These are phyloP conservation scores for Coprinopsis sp. DNA, from an alignment of 768 basidiomycete genomes.

Conservation along the genomic window DNA sequence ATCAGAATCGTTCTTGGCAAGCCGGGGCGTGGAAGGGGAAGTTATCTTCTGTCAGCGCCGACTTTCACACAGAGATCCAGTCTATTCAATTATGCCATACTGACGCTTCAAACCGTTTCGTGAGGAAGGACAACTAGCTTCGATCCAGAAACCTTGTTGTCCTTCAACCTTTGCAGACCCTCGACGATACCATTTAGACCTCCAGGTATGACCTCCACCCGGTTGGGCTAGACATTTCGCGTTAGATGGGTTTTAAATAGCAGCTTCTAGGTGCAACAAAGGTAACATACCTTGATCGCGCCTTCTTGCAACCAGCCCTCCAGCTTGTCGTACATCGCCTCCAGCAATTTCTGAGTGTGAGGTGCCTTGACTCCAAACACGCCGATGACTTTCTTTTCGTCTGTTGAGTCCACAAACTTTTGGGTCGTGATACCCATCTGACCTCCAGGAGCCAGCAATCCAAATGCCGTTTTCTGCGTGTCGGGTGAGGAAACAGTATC, in stretches of 20 bases:
- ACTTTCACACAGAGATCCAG: no score
- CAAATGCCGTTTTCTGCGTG: conserved; percentile 22
- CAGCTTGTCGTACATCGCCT: conserved; percentile 20
- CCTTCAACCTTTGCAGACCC: conserved; percentile 36
- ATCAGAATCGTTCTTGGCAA: no score
- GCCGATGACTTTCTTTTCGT: conserved; percentile 9
- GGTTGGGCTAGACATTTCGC: conserved; percentile 47
- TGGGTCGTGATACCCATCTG: conserved; percentile 30
- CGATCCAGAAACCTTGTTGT: conserved; percentile 35
- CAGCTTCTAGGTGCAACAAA: neutral
- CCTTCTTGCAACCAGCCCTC: conserved; percentile 28
- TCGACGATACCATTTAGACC: conserved; percentile 41
- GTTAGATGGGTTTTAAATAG: neutral
- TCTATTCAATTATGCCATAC: no score
- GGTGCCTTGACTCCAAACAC: conserved; percentile 21
- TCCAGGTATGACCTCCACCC: conserved; percentile 34
- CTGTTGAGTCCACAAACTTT: conserved; percentile 18
- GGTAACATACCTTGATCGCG: conserved; percentile 26
- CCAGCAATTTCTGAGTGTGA: conserved; percentile 15
- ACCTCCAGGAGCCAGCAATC: conserved; percentile 30
- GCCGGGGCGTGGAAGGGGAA: no score
- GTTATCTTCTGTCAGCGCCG: no score
- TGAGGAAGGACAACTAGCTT: conserved; percentile 41
- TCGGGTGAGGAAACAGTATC: conserved; percentile 21
- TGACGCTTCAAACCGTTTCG: no score